Conservation (phyloP, 805 yeast genomes). For the Cyberlindnera lachancei region DNA sequence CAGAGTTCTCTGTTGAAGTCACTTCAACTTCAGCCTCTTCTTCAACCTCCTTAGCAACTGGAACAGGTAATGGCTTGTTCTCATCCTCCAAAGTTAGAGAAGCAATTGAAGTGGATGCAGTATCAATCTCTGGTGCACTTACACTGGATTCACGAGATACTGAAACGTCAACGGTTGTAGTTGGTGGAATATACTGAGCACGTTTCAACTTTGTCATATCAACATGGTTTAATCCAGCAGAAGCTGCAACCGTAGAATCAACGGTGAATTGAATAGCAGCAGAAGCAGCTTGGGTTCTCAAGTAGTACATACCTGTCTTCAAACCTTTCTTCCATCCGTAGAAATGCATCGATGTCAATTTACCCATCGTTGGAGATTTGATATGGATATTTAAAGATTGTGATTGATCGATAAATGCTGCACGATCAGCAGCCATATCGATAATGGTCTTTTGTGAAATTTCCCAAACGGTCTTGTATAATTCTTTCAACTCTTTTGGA, state of each 20-base stretch:
- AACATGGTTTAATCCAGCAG: constrained; percentile 55
- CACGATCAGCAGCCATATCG: constrained; percentile 80
- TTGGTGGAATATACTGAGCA: constrained; percentile 28
- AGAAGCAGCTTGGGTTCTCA: constrained; percentile 94
- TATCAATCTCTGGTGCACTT: constrained; percentile 27
- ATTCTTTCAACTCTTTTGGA: constrained; percentile 63
- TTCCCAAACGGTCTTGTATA: constrained; percentile 98
- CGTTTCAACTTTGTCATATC: constrained; percentile 30
- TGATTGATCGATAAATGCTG: constrained; percentile 83
- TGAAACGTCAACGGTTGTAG: constrained; percentile 7
- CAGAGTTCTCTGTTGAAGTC: constrained; percentile 25
- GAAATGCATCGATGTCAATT: constrained; percentile 92
- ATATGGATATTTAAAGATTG: constrained; percentile 86
- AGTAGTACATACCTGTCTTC: constrained; percentile 94
- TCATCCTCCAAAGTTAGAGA: constrained; percentile 35
- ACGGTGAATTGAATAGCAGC: constrained; percentile 82
- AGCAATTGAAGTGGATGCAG: constrained; percentile 28
- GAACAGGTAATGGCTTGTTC: constrained; percentile 25
- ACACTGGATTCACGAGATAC: constrained; percentile 21
- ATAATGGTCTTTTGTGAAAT: constrained; percentile 77
- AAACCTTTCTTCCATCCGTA: constrained; percentile 96
- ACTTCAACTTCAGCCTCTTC: constrained; percentile 26
- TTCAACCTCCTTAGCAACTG: constrained; percentile 11
- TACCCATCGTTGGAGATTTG: constrained; percentile 86
- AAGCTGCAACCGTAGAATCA: constrained; percentile 90